These are phyloP conservation scores for Dactylellina cionopaga DNA, from an alignment of 2,329 filamentous ascomycete genomes.

Conservation along the genomic window DNA sequence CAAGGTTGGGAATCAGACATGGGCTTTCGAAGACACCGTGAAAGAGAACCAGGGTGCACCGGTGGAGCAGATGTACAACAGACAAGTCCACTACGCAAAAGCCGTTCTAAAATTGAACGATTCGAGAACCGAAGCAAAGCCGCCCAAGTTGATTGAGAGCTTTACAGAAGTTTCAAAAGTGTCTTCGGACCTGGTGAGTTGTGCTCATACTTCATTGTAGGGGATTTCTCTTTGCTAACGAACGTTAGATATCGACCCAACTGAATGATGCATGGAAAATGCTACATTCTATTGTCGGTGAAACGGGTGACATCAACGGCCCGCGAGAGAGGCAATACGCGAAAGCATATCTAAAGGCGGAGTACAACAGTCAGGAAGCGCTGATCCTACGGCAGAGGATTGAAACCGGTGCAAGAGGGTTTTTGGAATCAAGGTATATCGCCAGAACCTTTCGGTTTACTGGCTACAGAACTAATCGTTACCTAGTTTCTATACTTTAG, in stretches of 20 bases:
- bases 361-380: slow-evolving; percentile 55
- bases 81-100: slow-evolving; percentile 54
- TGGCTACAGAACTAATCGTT: slow-evolving; percentile 16
- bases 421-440: slow-evolving; percentile 57
- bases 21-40: slow-evolving; percentile 49
- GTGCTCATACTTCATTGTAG: too few species aligned
- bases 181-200: slow-evolving; percentile 56
- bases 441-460: slow-evolving; percentile 36
- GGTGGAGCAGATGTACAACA: slow-evolving; percentile 52
- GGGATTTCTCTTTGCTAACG: neutral
- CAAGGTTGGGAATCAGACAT: slow-evolving; percentile 48
- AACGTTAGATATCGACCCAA: slow-evolving; percentile 56
- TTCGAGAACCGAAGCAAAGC: slow-evolving; percentile 52
- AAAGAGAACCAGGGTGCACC: slow-evolving; percentile 50
- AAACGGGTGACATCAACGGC: slow-evolving; percentile 54
- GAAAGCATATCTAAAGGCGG: slow-evolving; percentile 54
- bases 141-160: slow-evolving; percentile 54
- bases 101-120: slow-evolving; percentile 56
- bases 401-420: slow-evolving; percentile 55
- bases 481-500: slow-evolving; percentile 73
- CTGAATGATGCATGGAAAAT: slow-evolving; percentile 57
- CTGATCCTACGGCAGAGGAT: slow-evolving; percentile 55
- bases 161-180: slow-evolving; percentile 56
- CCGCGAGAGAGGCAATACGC: slow-evolving; percentile 55
- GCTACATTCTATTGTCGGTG: slow-evolving; percentile 54